These are phyloP conservation scores for Dichomitus squalens DNA, from an alignment of 1,284 basidiomycete species.

Conservation along the genomic window DNA sequence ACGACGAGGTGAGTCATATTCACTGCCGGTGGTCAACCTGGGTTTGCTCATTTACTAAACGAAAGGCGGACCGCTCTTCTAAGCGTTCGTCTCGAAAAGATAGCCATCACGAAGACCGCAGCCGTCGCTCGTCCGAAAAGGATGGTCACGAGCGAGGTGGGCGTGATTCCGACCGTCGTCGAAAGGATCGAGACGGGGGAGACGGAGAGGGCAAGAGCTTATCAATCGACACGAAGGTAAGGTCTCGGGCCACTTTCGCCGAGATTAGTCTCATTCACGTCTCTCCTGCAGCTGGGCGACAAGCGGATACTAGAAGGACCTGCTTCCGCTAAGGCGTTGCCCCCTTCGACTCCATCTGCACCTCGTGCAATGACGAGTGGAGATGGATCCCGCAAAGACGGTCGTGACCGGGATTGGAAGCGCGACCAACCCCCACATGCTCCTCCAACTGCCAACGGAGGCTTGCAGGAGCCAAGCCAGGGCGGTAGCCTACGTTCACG, in stretches of 20 bases:
- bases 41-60: conserved; percentile 18
- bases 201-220: conserved; percentile 47
- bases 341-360: conserved; percentile 65
- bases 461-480: conserved; percentile 13
- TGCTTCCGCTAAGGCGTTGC: conserved; percentile 45
- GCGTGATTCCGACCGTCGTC: conserved; percentile 69
- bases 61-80: conserved; percentile 65
- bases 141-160: conserved; percentile 59
- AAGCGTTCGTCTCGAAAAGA: conserved; percentile 79
- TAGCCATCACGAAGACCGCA: conserved; percentile 70
- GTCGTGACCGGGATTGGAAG: conserved; percentile 33
- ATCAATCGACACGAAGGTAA: conserved; percentile 60
- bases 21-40: conserved; percentile 9
- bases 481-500: conserved; percentile 63
- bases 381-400: conserved; percentile 30
- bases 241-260: conserved; percentile 9
- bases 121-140: conserved; percentile 67
- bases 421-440: conserved; percentile 26
- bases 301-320: conserved; percentile 61
- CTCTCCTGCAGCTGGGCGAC: conserved; percentile 44
- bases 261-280: background rate
- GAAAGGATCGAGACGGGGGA: conserved; percentile 58
- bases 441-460: conserved; percentile 14
- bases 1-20: conserved; percentile 64
- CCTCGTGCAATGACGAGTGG: conserved; percentile 64